Percentiles rank a stretch among this genome's conserved stretches.
Conservation (phyloP, 805 yeast species). For the Lipomyces japonicus region DNA sequence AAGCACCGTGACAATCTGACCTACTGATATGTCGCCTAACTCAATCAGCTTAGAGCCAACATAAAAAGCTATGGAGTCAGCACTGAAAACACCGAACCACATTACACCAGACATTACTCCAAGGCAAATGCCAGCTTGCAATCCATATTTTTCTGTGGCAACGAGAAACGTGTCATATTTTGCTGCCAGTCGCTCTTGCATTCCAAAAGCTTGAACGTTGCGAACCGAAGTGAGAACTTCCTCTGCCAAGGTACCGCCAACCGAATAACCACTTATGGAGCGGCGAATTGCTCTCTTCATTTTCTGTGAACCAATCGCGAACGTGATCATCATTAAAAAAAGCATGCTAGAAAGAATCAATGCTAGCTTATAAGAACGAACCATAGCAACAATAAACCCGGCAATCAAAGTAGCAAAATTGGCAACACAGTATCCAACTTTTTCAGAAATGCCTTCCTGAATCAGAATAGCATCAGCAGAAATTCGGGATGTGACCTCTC, state of each 20-base stretch:
- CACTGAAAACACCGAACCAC: conserved; percentile 29
- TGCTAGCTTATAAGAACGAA: conserved; percentile 41
- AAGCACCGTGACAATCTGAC: conserved; percentile 28
- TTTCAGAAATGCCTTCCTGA: conserved; percentile 45
- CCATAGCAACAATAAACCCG: conserved; percentile 40
- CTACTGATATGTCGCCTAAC: conserved; percentile 25
- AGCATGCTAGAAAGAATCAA: conserved; percentile 38
- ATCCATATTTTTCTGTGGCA: conserved; percentile 30
- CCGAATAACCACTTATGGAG: conserved; percentile 21
- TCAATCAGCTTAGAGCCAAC: conserved; percentile 31
- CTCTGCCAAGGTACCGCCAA: conserved; percentile 40
- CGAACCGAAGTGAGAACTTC: conserved; percentile 42
- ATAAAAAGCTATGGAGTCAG: conserved; percentile 35
- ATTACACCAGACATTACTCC: conserved; percentile 35
- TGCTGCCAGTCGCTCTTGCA: conserved; percentile 39
- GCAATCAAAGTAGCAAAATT: conserved; percentile 43
- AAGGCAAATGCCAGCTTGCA: conserved; percentile 22
- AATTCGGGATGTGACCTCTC: conserved; percentile 44
- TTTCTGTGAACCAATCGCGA: conserved; percentile 26
- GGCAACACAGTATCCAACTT: conserved; percentile 41
- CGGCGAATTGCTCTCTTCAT: conserved; percentile 28
- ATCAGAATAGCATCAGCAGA: conserved; percentile 42
- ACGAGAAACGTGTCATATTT: conserved; percentile 36
- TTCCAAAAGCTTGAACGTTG: conserved; percentile 44
- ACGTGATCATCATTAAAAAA: conserved; percentile 32